Evolutionary conservation across 495 filamentous ascomycete species (phyloP), one percentile per base, ranked within the genome.

Genomic region (Parathielavia appendiculata): DNA sequence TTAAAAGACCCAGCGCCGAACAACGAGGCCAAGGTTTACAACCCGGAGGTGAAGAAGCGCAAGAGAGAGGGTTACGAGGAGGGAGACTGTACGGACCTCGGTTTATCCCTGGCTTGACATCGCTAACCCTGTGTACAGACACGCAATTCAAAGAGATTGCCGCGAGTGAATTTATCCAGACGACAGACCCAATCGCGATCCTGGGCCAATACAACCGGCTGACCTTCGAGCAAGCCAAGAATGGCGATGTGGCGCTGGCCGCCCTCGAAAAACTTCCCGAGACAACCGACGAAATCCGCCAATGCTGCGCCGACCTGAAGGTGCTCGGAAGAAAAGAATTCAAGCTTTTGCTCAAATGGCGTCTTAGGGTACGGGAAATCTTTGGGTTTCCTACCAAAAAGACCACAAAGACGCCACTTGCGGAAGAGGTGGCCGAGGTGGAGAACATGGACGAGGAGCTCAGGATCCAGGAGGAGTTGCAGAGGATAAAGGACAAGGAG

Each of bases 11-110:
- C 88, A 14, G 87, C 91, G 6, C 92, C 92, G 11, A 97, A 97
- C 69, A 91, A 96, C 65, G 95, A 99, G 71, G 93, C 92, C 30
- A 93, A 92, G 68, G 93, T 99, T 3, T 99, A 95, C 77, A 95
- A 97, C 63, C 93, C 93, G 0, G 93, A 98, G 70, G 77, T 88
- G 63, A 97, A 96, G 81, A 97, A 96, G 81, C 79, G 93, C 30
- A 97, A 93, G 83, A 80, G 93, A 74, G 91, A 93, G 50, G 93
- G 93, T 76, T 99, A 99, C 62, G 91, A 96, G 66, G 93, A 97
- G 69, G 93, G 92, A 34, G 89, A 99, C 61, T 96, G 60, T 65
- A 62, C 16, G 63, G 0, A 8, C 22, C 38, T 26, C 16, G 14
- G 10, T 17, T 5, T 10, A 8, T 3, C 7, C 17, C 7, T 10